Evolutionary conservation across 768 basidiomycete species (phyloP), one percentile per base, ranked within the genome.

Genomic region (Omphalotus guepiniiformis): DNA sequence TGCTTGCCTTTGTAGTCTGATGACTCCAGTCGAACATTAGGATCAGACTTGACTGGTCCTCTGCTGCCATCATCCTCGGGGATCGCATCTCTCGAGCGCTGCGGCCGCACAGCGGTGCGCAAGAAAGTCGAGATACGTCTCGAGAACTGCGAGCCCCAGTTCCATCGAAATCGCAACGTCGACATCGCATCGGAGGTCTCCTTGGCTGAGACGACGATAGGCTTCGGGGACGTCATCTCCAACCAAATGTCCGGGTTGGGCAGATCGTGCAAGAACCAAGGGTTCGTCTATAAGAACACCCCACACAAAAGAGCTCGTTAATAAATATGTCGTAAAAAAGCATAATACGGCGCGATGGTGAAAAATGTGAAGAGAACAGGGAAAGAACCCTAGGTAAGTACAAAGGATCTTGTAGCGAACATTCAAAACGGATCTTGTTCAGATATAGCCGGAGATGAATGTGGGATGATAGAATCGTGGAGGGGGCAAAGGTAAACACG

Each of bases 171-270:
- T 50, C 69, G 78, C 4, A 85, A 76, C 0, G 67, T 60, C 7
- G 82, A 80, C 75, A 89, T 80, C 18, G 86, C 93, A 25, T 79
- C 80, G 15, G 76, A 75, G 3, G 89, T 81, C 53, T 96, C 94
- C 37, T 78, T 78, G n/a, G 79, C 76, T 0, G 88, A 83, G 19
- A 95, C 82, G 36, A 64, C 53, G 48, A 76, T 74, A 9, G 43
- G 43, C 3, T 55, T 58, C 2, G 70, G 68, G 11, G 65, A 66
- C 1, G 72, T 74, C 35, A 67, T 60, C 6, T 59, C 46, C 5
- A 93, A 75, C 94, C 94, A 96, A 23, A 73, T 66, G 1, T 76
- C 65, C 0, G 83, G 79, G 47, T 88, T 75, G 4, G 73, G 62
- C 12, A 94, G 70, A 60, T 87, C 92, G 25, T 68, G 71, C 22